A percentile compares a stretch with the other conserved stretches of the same genome.
phyloP scores from a whole-genome alignment of 2,329 filamentous ascomycete species.

The Cladosporium velox region DNA sequence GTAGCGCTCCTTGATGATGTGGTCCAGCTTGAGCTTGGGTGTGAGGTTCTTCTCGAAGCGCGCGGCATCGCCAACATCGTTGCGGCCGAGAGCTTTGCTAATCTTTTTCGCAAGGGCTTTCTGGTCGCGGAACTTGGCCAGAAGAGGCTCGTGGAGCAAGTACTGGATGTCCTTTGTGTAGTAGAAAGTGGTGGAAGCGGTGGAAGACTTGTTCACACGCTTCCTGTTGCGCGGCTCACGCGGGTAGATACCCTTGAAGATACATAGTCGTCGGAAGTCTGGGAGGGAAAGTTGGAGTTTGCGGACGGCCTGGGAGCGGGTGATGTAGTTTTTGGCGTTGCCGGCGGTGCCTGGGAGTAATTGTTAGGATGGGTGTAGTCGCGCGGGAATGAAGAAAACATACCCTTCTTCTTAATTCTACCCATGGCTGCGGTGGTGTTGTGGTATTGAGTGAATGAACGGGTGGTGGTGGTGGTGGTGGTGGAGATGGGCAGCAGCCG shows the following conservation, averaged over 20 bases:
- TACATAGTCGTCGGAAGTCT: conserved; percentile 97
- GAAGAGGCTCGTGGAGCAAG: conserved; percentile 90
- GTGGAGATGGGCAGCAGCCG: neutral
- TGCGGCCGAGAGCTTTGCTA: conserved; percentile 83
- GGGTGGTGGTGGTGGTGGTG: conserved; percentile 11
- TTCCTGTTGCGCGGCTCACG: conserved; percentile 96
- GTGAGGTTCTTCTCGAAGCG: conserved; percentile 89
- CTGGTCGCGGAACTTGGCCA: conserved; percentile 94
- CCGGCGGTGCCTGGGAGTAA: conserved; percentile 69
- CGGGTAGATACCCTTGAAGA: conserved; percentile 98
- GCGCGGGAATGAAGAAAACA: conserved; percentile 19
- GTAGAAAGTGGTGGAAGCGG: conserved; percentile 87
- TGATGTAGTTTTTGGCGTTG: conserved; percentile 97
- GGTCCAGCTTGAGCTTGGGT: conserved; percentile 87
- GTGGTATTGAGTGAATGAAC: conserved; percentile 3
- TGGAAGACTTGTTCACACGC: conserved; percentile 90
- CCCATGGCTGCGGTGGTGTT: conserved; percentile 54
- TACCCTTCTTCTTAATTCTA: conserved; percentile 86
- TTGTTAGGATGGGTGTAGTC: conserved; percentile 20
- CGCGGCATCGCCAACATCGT: conserved; percentile 85
- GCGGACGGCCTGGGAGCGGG: conserved; percentile 91
- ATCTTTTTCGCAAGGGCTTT: conserved; percentile 98
- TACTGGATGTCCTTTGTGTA: conserved; percentile 97
- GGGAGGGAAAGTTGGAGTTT: conserved; percentile 97
- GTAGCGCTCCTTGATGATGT: conserved; percentile 97